Evolutionary conservation across 805 yeast genomes (phyloP), one percentile per base, ranked within the genome.

Genomic region (Candida bentonensis): DNA sequence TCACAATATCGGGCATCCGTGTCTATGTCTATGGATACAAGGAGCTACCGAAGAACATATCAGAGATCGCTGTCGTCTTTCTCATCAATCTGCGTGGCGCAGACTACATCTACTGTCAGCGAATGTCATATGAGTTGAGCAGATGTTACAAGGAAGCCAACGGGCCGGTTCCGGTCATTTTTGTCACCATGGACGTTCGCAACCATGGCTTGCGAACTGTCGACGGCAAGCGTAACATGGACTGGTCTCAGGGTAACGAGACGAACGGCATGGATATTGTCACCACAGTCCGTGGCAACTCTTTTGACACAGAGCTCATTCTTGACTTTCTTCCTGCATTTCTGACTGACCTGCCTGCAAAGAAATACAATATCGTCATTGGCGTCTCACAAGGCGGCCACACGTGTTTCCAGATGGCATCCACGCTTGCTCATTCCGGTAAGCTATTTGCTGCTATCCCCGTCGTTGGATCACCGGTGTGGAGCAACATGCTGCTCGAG

Each of bases 371-470:
- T 17, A 30, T 30, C n/a, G 36, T 30, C 7, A 13, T 11, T 17
- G 36, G 36, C 20, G 36, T 30, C 17, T 30, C 36, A 30, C 36
- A 30, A n/a, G 36, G 36, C 11, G 36, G 36, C 5, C 36, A 30
- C 17, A 30, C 17, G 5, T 30, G 36, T 15, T 30, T 30, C 17
- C 11, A 11, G 36, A 11, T 30, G 36, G 17, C 36, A 13, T 11
- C 20, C 7, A 11, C 5, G n/a, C 17, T 30, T 11, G 17, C 11
- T 11, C 7, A 25, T 9, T 25, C 27, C 7, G 11, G 11, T 9
- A 25, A 25, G 27, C n/a, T 30, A 17, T 30, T 30, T 30, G 36
- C 36, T 15, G 36, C 36, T 30, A 30, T 30, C 5, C 36, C 36
- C 7, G n/a, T 30, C n/a, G 36, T 30, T n/a, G 36, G 36, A 9